A percentile compares a stretch with the other conserved stretches of the same genome.
phyloP scores from a whole-genome alignment of 306 rosid species.

The Parietaria judaica region DNA sequence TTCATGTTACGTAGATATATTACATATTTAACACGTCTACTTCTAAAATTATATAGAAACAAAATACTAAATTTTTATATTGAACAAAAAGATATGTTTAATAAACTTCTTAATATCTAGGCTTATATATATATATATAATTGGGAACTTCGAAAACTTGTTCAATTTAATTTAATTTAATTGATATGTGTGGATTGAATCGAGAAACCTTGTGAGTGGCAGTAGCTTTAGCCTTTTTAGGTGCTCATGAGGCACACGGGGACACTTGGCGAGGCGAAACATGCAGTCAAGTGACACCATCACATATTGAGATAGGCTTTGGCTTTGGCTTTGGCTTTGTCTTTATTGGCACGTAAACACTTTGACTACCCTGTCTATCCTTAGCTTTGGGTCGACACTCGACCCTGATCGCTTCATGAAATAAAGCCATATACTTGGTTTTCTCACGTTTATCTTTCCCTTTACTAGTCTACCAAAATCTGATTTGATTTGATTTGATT shows the following conservation, averaged over 20 bases:
- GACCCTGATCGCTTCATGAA: not conserved
- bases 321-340: not conserved
- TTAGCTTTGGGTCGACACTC: not conserved
- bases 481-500: not conserved
- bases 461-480: not conserved
- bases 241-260: not conserved
- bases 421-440: not conserved
- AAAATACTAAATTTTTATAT: too few relatives aligned
- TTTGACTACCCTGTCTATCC: not conserved
- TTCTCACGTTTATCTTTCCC: not conserved
- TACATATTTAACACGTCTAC: too few relatives aligned
- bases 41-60: too few relatives aligned
- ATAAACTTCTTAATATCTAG: too few relatives aligned
- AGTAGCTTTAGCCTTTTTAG: conserved; percentile 1
- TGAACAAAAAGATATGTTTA: too few relatives aligned
- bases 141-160: too few relatives aligned
- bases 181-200: not conserved
- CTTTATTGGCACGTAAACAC: conserved; percentile 2
- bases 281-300: conserved; percentile 4
- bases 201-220: not conserved
- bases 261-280: conserved; percentile 5
- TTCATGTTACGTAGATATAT: too few relatives aligned
- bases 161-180: too few relatives aligned
- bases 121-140: too few relatives aligned
- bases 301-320: not conserved